These are phyloP conservation scores for Pinus taeda DNA, from an alignment of 75 land plant genomes.

Conservation along the genomic window DNA sequence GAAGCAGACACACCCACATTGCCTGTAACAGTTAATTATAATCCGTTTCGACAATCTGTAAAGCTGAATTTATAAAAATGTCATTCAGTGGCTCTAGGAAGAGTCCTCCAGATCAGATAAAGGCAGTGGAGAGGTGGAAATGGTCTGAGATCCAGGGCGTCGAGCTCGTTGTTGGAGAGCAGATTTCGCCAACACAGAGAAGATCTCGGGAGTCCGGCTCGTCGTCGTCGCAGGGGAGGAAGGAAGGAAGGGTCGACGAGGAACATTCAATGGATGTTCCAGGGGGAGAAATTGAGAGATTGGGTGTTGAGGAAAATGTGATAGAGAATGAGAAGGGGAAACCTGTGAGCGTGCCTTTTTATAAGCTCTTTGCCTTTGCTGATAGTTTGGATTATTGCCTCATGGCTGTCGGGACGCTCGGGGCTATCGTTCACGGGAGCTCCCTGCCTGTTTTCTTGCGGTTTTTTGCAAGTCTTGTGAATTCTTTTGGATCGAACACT, in stretches of 20 bases:
- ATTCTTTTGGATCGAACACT: slow-evolving; percentile 70
- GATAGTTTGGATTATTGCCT: slow-evolving; percentile 69
- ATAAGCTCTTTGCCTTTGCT: slow-evolving; percentile 48
- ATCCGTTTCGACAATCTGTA: no score
- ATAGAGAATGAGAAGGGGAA: no score
- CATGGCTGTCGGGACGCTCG: slow-evolving; percentile 61
- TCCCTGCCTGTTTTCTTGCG: slow-evolving; percentile 76
- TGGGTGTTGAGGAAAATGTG: not conserved
- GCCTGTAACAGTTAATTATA: no score
- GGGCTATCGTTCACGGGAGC: slow-evolving; percentile 78
- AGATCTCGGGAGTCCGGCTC: not conserved
- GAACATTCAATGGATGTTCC: not conserved
- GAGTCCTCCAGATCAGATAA: no score
- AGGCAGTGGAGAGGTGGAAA: slow-evolving; percentile 43
- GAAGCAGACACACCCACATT: no score
- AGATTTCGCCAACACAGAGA: not conserved
- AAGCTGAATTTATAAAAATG: no score
- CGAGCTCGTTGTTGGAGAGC: slow-evolving; percentile 16
- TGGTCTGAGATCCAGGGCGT: slow-evolving; percentile 66
- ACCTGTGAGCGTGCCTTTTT: slow-evolving; percentile 16
- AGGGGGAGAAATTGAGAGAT: not conserved
- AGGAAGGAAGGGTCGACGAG: not conserved
- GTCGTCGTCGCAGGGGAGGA: not conserved
- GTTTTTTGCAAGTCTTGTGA: slow-evolving; percentile 80
- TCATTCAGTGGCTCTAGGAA: no score